Base-by-base conservation (phyloP, 2,329 filamentous ascomycete species). In the Diatrype stigma region DNA sequence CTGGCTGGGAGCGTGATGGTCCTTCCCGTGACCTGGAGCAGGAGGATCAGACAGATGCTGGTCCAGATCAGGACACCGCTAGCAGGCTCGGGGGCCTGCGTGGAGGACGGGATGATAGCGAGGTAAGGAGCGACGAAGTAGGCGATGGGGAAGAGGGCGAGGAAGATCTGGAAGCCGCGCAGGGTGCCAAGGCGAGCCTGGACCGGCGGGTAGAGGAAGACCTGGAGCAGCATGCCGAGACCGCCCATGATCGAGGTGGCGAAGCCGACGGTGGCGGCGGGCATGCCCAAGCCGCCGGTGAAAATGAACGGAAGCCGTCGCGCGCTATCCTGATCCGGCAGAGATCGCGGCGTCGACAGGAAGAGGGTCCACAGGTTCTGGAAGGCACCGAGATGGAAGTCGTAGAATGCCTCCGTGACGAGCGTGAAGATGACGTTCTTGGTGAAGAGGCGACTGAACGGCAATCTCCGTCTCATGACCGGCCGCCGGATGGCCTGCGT, bases 361-460 rank as follows among this genome's bases (percentile, higher is more conserved):
- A 88, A 88, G 14, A 88, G 75, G 12, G 85, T 84, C 71, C 83
- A 87, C 49, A 89, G 75, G 50, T 85, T 81, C 52, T 83, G 82
- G 68, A 89, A 89, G 19, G 85, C 81, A 54, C 81, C 84, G 56
- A 75, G 81, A 69, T 90, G 86, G 61, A 90, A 83, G 56, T 87
- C 84, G 59, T 89, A 83, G 46, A 90, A 79, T 30, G 84, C 84
- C 56, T 86, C 84, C 23, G 78, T 79, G 45, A 87, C 63, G 3
- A 90, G 71, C 0, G 76, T 79, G 49, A 75, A 72, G 52, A 77
- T 65, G 42, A 78, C 73, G 50, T 77, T 76, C 47, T 67, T 69
- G 1, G 75, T 78, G 70, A 74, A 77, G 44, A 77, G 68, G 28
- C 69, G 67, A n/a, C 57, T 59, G 53, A 78, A 75, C 0, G 59